These are phyloP conservation scores for Sarocladium strictum DNA, from an alignment of 2,329 filamentous ascomycete species.

Conservation along the genomic window DNA sequence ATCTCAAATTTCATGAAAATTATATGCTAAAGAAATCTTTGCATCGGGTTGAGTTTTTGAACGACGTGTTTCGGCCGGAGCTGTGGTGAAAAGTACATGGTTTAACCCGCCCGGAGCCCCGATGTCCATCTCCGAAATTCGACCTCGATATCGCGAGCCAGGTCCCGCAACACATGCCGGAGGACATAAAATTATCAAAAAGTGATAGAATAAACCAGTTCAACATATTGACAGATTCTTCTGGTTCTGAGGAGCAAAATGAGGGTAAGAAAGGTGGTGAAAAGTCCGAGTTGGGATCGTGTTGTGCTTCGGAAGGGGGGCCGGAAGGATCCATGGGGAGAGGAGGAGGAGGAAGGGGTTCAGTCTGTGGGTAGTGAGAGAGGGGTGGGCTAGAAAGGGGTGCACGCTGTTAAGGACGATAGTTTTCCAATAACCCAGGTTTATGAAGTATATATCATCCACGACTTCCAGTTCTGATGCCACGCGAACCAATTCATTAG, in stretches of 20 bases:
- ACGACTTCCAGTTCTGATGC: too few species aligned
- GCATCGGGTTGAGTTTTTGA: too few species aligned
- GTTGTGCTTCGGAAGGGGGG: constrained; percentile 26
- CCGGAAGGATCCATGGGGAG: constrained; percentile 21
- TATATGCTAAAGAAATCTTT: too few species aligned
- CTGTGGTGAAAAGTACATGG: too few species aligned
- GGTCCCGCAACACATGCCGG: not conserved
- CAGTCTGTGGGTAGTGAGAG: not conserved
- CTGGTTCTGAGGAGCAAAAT: constrained; percentile 44
- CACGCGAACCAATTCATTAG: too few species aligned
- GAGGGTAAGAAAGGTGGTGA: constrained; percentile 58
- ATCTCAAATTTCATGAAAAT: too few species aligned
- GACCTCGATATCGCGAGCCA: constrained; percentile 1
- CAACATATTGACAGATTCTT: constrained; percentile 26
- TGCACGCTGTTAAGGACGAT: not conserved
- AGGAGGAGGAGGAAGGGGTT: constrained; percentile 13
- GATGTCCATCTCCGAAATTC: not conserved
- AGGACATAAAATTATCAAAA: not conserved
- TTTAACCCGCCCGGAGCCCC: not conserved
- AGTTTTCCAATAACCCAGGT: too few species aligned
- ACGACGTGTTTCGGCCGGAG: not conserved
- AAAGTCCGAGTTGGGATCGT: constrained; percentile 21
- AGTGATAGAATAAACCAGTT: constrained; percentile 13
- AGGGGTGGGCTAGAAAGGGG: not conserved
- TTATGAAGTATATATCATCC: too few species aligned